phyloP scores from a whole-genome alignment of 371 early-diverging fungal genomes.

The Lichtheimia ornata region DNA sequence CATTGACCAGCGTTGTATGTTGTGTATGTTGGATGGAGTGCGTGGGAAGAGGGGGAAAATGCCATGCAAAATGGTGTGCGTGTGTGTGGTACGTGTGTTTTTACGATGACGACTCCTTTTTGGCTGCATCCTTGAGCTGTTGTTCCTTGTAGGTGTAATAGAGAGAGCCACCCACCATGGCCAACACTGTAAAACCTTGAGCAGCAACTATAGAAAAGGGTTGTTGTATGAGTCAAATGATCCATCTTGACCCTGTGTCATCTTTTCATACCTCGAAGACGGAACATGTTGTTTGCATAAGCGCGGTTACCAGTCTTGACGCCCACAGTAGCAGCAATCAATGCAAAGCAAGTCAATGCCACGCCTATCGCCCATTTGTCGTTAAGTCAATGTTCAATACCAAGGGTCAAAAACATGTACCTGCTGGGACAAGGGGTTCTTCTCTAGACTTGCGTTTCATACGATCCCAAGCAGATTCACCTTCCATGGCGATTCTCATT shows the following conservation, averaged over 20 bases:
- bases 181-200: conserved; percentile 47
- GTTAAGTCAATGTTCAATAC: not conserved
- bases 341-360: conserved; percentile 53
- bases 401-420: conserved; percentile 14
- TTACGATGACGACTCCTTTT: conserved; percentile 5
- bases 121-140: conserved; percentile 10
- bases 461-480: conserved; percentile 41
- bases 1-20: too few species aligned
- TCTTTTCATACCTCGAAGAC: conserved; percentile 41
- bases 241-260: not conserved
- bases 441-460: conserved; percentile 48
- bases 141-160: conserved; percentile 43
- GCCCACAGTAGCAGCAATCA: conserved; percentile 49
- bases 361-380: conserved; percentile 28
- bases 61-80: not conserved
- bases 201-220: conserved; percentile 36
- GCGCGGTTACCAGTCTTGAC: conserved; percentile 47
- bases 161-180: conserved; percentile 50
- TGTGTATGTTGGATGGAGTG: too few species aligned
- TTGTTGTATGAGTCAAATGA: not conserved
- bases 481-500: conserved; percentile 44
- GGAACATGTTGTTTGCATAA: conserved; percentile 56
- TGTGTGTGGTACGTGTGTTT: not conserved
- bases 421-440: conserved; percentile 55
- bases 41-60: too few species aligned